Conservation (phyloP, 2,329 filamentous ascomycete genomes). For the Fusarium protoensiforme region DNA sequence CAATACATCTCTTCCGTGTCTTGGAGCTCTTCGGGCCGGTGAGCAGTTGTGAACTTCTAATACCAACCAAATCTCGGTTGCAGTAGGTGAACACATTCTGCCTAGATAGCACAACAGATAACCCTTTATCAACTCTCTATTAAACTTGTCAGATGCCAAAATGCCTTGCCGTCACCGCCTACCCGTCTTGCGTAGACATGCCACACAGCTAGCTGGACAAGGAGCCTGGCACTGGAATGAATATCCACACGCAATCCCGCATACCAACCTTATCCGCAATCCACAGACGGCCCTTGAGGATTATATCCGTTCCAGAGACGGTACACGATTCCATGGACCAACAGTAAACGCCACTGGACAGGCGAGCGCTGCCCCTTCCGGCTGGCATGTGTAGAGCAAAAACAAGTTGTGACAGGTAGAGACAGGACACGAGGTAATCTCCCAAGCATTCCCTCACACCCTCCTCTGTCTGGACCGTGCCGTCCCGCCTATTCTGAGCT, state of each 20-base stretch:
- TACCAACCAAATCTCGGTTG: neutral
- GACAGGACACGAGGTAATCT: neutral
- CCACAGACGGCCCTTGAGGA: slow-evolving; percentile 3
- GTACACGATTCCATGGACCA: neutral
- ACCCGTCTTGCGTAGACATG: neutral
- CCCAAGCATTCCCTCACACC: slow-evolving; percentile 2
- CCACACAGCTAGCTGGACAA: neutral
- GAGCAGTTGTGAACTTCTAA: neutral
- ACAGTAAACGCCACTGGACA: neutral
- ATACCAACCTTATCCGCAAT: neutral
- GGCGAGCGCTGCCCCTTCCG: neutral
- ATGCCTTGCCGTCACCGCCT: neutral
- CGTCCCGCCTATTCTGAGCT: slow-evolving; percentile 22
- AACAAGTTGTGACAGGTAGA: neutral
- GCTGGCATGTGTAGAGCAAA: neutral
- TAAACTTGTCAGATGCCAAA: neutral
- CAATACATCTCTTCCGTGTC: neutral
- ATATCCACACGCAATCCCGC: slow-evolving; percentile 7
- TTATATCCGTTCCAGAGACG: neutral
- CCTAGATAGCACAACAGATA: neutral
- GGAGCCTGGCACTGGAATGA: slow-evolving; percentile 20
- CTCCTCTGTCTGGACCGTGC: slow-evolving; percentile 20
- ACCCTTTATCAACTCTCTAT: neutral
- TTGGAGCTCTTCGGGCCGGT: neutral
- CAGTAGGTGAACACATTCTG: neutral